Conservation (phyloP, 306 rosid species). For the Castanopsis chinensis region DNA sequence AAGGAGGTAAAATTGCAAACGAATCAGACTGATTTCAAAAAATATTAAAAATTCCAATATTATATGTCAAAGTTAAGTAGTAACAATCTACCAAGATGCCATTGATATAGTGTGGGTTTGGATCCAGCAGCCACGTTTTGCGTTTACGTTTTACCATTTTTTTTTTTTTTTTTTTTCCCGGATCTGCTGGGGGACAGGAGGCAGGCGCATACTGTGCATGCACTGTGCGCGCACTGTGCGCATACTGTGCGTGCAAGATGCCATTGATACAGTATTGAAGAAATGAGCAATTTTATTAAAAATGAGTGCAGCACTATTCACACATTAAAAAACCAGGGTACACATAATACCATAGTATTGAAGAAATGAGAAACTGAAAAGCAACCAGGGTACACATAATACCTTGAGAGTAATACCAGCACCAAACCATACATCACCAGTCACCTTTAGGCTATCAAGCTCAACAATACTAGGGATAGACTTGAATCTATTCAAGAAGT, state of each 20-base stretch:
- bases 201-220: too few relatives aligned
- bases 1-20: background rate
- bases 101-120: conserved; percentile 6
- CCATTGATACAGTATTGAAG: too few relatives aligned
- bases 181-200: too few relatives aligned
- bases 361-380: background rate
- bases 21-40: background rate
- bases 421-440: conserved; percentile 96
- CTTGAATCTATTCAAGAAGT: conserved; percentile 82
- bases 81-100: background rate
- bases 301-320: too few relatives aligned
- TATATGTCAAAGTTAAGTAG: background rate
- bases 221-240: too few relatives aligned
- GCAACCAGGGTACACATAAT: conserved; percentile 12
- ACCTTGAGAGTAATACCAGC: conserved; percentile 80
- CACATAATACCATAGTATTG: too few relatives aligned
- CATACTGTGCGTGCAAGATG: too few relatives aligned
- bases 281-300: too few relatives aligned
- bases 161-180: too few relatives aligned
- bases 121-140: too few relatives aligned
- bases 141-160: too few relatives aligned
- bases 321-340: too few relatives aligned
- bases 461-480: conserved; percentile 90
- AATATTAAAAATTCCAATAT: background rate
- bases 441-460: conserved; percentile 84